Evolutionary conservation across 352 stramenopile species (phyloP), one percentile per base, ranked within the genome.

Genomic region (Phytophthora pseudosyringae): DNA sequence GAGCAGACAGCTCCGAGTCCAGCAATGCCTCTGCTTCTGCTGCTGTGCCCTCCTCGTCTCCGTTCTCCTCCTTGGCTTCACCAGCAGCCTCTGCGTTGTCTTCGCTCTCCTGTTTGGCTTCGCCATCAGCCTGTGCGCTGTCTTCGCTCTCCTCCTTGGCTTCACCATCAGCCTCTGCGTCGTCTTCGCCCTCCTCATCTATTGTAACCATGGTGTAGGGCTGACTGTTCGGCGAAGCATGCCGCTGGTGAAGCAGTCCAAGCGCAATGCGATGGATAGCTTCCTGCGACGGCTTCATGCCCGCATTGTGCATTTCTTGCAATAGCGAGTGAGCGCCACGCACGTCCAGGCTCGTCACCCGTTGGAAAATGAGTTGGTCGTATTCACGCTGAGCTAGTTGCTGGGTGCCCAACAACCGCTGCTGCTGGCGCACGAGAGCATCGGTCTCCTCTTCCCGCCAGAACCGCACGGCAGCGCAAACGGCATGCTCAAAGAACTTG

Each of bases 281-380:
- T 50, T 86, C 73, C 26, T 80, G 63, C 8, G 75, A 85, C 26
- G 87, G 87, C 47, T 82, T 73, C 54, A 85, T 64, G 16, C 85
- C 87, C 7, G 71, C 78, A 69, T 91, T 91, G 63, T 95, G 87
- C 82, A 95, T 90, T 52, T 93, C 81, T 58, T 94, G 82, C 44
- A 95, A 52, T 33, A 95, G 56, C 26, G 72, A 72, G 69, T 81
- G 84, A 28, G 83, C 83, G 4, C 75, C 69, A 5, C 67, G 64
- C 10, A 90, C 43, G 36, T 94, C 73, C 28, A 78, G 62, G 12
- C 72, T 68, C 26, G 74, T 77, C 25, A 84, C 80, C 11, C 77
- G 71, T 48, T 81, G 71, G 59, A 91, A 91, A 47, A 94, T 87
- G 38, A 92, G 65, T 36, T 85, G 67, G 36, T 91, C 85, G 39